Base-by-base conservation (phyloP, 1,139 yeast species). In the Saccharomyces hybrid region DNA sequence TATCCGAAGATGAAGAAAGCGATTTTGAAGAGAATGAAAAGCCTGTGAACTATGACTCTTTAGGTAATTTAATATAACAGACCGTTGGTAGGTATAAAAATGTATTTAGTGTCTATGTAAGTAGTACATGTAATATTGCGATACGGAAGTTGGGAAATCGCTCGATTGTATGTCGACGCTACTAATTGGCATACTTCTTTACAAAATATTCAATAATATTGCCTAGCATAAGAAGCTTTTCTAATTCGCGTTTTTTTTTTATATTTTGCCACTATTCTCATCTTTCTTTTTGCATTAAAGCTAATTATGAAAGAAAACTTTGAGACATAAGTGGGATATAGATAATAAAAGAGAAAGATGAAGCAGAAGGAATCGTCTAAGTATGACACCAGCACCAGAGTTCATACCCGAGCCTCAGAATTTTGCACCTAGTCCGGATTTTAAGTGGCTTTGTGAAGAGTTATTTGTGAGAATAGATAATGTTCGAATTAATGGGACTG, bases 401-500 rank as follows among this genome's bases (percentile, higher is more conserved):
- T 8, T 6, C 25, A 14, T 38, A 38, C 42, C 42, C 14, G 29
- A 44, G 23, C 66, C 68, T 1, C 28, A 50, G 3, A 67, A 67
- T 52, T 67, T 66, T 57, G 60, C 71, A 8, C 73, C 74, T 5
- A 64, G 72, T 11, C 75, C 75, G 2, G 67, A 66, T 7, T 73
- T 71, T 59, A 60, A 61, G 48, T 71, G 73, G 73, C 59, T 73
- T 11, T 71, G 75, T 53, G 66, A 67, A 32, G 65, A 62, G 38
- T 59, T 73, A 16, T 64, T 72, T 34, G 62, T 58, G 2, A 66
- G 66, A 51, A 52, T 73, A 2, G 70, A 67, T 46, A 54, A 58
- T 16, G 55, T 58, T 13, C 52, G 52, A 8, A 57, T 56, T 19
- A 55, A 51, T 49, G 47, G 53, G 28, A 51, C 56, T 11, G 23